phyloP scores from a whole-genome alignment of 73 alveolate genomes.

The Symbiodinium pilosum region DNA sequence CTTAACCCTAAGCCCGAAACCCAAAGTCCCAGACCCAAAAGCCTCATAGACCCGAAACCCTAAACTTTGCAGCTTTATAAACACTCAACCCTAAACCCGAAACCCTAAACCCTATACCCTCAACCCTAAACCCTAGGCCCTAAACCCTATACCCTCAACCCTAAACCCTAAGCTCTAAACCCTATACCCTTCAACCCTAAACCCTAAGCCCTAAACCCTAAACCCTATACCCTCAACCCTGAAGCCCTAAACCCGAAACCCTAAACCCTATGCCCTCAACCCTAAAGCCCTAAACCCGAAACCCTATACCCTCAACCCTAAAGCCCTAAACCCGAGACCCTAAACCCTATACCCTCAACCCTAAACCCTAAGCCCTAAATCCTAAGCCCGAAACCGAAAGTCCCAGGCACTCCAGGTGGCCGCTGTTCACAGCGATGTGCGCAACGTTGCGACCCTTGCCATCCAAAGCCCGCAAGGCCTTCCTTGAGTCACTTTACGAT shows the following conservation, averaged over 20 bases:
- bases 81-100: not conserved
- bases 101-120: not conserved
- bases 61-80: too few species aligned
- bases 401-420: constrained; percentile 1
- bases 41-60: not conserved
- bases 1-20: not conserved
- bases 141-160: too few species aligned
- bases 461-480: not conserved
- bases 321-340: not conserved
- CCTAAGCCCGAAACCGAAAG: not conserved
- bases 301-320: not conserved
- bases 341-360: not conserved
- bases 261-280: too few species aligned
- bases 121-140: not conserved
- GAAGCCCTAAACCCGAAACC: not conserved
- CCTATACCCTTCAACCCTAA: not conserved
- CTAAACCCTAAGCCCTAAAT: not conserved
- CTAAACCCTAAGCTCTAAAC: not conserved
- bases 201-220: not conserved
- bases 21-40: not conserved
- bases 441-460: constrained; percentile 39
- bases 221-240: not conserved
- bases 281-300: not conserved
- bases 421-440: constrained; percentile 17
- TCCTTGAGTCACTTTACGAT: not conserved